A percentile compares a stretch with the other conserved stretches of the same genome.
These are phyloP conservation scores for Heritiera fomes DNA, from an alignment of 345 rosid genomes.

Conservation along the genomic window DNA sequence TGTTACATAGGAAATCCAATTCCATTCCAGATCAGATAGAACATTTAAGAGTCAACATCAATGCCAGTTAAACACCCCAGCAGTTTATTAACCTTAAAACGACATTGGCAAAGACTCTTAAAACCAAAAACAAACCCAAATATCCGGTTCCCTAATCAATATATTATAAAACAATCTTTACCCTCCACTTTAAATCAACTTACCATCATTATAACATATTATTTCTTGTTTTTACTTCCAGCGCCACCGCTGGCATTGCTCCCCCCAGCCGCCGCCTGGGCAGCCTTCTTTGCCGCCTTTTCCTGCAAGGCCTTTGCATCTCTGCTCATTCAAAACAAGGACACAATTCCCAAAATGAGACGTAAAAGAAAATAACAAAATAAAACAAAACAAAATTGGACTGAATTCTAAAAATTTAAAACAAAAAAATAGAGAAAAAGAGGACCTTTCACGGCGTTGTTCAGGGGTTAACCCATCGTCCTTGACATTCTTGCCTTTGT, in stretches of 20 bases:
- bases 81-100: neutral
- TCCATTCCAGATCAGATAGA: constrained; percentile 11
- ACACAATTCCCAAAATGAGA: neutral
- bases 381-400: neutral
- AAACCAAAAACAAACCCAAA: neutral
- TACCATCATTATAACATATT: constrained; percentile 18
- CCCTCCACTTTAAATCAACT: neutral
- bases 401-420: neutral
- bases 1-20: neutral
- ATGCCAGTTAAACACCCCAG: constrained; percentile 1
- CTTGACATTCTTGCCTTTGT: constrained; percentile 42
- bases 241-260: constrained; percentile 37
- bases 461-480: constrained; percentile 78
- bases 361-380: neutral
- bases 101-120: neutral
- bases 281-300: constrained; percentile 85
- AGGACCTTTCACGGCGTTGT: constrained; percentile 84
- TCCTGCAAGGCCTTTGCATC: constrained; percentile 94
- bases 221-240: constrained; percentile 42
- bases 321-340: constrained; percentile 30
- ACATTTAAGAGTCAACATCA: constrained; percentile 4
- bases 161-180: neutral
- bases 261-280: constrained; percentile 53
- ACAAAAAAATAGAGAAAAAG: neutral
- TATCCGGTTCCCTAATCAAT: neutral